Conservation (phyloP, 2,329 filamentous ascomycete genomes). For the Penicillium sp. region DNA sequence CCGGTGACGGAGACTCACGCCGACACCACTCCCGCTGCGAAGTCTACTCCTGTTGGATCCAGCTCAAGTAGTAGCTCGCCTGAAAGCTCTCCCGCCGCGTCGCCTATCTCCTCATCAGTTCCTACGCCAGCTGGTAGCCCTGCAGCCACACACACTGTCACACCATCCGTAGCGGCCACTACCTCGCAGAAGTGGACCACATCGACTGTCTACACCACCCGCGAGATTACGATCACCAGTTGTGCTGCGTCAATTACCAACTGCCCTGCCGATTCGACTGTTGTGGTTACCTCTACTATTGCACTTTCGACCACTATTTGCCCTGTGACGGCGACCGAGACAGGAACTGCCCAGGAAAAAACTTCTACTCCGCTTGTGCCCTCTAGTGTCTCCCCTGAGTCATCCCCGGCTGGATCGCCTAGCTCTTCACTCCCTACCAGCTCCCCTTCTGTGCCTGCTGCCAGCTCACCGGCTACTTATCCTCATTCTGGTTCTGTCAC, state of each 20-base stretch:
- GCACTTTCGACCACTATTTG: constrained; percentile 62
- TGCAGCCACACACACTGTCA: not conserved
- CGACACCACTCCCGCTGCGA: constrained; percentile 21
- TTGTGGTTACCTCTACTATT: constrained; percentile 56
- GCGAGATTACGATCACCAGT: constrained; percentile 40
- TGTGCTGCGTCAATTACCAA: constrained; percentile 42
- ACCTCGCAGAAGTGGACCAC: constrained; percentile 26
- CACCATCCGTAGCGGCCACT: not conserved
- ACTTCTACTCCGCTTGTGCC: not conserved
- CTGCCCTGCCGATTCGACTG: constrained; percentile 54
- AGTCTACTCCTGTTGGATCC: not conserved
- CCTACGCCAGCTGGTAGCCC: not conserved
- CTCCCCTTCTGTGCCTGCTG: not conserved
- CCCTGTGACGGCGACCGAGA: constrained; percentile 39
- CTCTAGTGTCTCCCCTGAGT: not conserved
- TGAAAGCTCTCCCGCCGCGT: not conserved
- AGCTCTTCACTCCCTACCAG: not conserved
- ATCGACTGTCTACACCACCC: constrained; percentile 41
- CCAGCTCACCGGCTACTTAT: not conserved
- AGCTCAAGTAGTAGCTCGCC: not conserved
- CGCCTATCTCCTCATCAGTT: not conserved
- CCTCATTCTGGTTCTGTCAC: not conserved
- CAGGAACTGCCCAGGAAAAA: not conserved
- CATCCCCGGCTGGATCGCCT: not conserved
- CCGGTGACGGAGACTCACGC: constrained; percentile 35